Base-by-base conservation (phyloP, 1,139 yeast species). In the Ogataea hybrid region DNA sequence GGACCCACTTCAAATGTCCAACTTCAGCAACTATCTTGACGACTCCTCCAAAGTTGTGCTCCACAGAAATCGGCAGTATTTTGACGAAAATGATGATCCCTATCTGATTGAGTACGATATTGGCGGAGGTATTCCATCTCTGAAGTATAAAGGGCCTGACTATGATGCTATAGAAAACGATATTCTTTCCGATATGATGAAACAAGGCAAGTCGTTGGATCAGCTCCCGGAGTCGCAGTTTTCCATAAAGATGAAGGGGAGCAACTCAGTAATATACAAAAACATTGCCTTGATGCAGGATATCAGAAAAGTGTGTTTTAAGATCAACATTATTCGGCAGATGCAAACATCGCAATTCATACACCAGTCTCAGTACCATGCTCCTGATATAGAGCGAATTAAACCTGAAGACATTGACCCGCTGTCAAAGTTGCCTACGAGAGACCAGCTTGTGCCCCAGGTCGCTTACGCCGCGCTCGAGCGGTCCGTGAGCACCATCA, bases 281-380 rank as follows among this genome's bases (percentile, higher is more conserved):
- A 92, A 89, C 53, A 81, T 94, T 38, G 67, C 72, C 5, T 78
- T 84, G 52, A 87, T 92, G 71, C 97, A 90, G 65, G 89, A 87
- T 54, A 86, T 94, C 28, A 71, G 98, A 43, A 84, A 81, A 56
- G 73, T 87, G 4, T 90, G 97, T 61, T 86, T 88, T 65, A 90
- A 90, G 61, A 87, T 94, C 23, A 83, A 95, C 3, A 69, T 90
- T 39, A 85, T 94, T 47, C 73, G 96, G 47, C 95, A 87, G 62
- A 83, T 92, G 88, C 96, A 92, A 58, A 90, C 89, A 20, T 87
- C 81, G 48, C 84, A 79, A 48, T 80, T 80, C 63, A n/a, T n/a
- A n/a, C n/a, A n/a, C n/a, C n/a, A n/a, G n/a, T n/a, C n/a, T n/a
- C n/a, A n/a, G n/a, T n/a, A n/a, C n/a, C n/a, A n/a, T n/a, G n/a